phyloP scores from a whole-genome alignment of 2,329 filamentous ascomycete genomes.

The Aspergillus calidoustus region DNA sequence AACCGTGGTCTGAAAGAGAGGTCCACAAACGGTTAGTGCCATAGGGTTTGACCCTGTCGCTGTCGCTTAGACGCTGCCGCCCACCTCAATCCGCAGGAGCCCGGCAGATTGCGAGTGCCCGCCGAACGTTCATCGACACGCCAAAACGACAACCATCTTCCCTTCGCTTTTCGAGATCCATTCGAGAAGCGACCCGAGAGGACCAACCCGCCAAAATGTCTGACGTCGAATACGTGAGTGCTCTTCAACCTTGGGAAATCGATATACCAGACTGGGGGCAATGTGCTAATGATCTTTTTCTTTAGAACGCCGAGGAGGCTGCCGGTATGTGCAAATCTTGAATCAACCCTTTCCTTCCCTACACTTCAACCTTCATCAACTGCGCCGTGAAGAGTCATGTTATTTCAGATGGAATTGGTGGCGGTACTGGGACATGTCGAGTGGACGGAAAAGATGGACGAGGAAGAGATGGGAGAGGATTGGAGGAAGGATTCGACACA shows the following conservation, averaged over 20 bases:
- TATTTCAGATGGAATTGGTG: conserved; percentile 6
- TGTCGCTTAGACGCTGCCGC: conserved; percentile 50
- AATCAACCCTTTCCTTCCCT: conserved; percentile 22
- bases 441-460: conserved; percentile 25
- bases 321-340: conserved; percentile 63
- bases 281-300: conserved; percentile 40
- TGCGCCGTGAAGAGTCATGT: conserved; percentile 7
- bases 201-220: conserved; percentile 72
- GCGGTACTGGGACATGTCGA: conserved; percentile 11
- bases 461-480: background rate
- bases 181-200: conserved; percentile 51
- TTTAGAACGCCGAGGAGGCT: conserved; percentile 92
- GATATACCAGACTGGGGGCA: background rate
- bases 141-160: conserved; percentile 42
- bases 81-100: conserved; percentile 39
- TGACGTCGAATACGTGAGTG: conserved; percentile 85
- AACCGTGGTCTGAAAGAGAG: too few relatives aligned
- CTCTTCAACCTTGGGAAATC: conserved; percentile 11
- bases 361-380: conserved; percentile 9
- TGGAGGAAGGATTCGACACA: conserved; percentile 2
- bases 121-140: conserved; percentile 40
- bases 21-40: conserved; percentile 32
- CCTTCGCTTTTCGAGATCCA: conserved; percentile 51
- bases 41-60: conserved; percentile 50
- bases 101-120: conserved; percentile 32